Base-by-base conservation (phyloP, 352 stramenopile genomes). In the Phytopythium delawarense region DNA sequence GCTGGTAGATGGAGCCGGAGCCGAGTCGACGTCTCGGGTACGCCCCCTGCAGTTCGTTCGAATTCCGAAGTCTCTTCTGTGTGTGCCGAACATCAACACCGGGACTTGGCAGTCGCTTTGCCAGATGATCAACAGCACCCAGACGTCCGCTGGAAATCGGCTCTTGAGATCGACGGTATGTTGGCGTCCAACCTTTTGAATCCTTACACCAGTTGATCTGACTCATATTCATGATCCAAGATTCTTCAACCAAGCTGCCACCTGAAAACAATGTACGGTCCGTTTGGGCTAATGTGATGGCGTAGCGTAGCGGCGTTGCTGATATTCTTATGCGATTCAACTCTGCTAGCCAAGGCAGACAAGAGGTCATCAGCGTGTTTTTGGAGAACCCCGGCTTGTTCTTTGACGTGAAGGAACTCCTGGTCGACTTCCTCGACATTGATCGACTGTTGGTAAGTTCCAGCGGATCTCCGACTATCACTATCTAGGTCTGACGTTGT, bases 351-450 rank as follows among this genome's bases (percentile, higher is more conserved):
- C 69, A 88, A 54, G 78, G 61, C 20, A 82, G 86, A 0, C 87
- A 96, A 39, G 79, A 92, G 54, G 66, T 92, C 46, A 71, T 96
- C 21, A 74, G 67, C 11, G 67, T 90, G 12, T 88, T 94, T 34
- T 68, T 96, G 1, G 75, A 90, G 52, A 92, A 96, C 48, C 84
- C 87, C 7, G 75, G 83, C 4, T 89, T 81, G 72, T 92, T 91
- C 69, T 94, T 96, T 32, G 84, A 96, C 61, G 63, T 92, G 35
- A 70, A 84, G 56, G 87, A 94, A 52, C 74, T 88, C 30, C 67
- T 96, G 6, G 66, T 67, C 11, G 85, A 87, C 30, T 93, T 92
- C 57, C 64, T 77, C 16, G 82, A 93, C 57, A 65, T 94, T 20
- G 87, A 96, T 57, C 70, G 81, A 49, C 58, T 96, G 30, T 59